Evolutionary conservation across 306 rosid genomes (phyloP).

Genomic region (Erythrophleum fordii): DNA sequence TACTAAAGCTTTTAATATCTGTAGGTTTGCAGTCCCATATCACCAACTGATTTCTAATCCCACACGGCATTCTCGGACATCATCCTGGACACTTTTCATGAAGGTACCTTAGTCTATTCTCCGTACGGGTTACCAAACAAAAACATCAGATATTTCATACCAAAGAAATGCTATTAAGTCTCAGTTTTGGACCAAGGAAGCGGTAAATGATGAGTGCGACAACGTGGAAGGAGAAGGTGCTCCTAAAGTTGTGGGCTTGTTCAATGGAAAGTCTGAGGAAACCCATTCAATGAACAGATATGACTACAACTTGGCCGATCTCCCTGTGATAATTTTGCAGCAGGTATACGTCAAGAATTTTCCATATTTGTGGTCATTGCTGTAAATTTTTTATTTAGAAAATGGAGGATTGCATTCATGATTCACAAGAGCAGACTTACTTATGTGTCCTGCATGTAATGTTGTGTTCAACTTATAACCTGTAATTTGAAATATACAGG

Average conservation of each 20-base stretch:
- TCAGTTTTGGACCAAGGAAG: conserved; percentile 80
- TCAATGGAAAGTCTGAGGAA: conserved; percentile 70
- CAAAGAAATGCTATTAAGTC: conserved; percentile 54
- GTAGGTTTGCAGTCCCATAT: conserved; percentile 83
- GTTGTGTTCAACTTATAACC: conserved; percentile 28
- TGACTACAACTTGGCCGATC: conserved; percentile 79
- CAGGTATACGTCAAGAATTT: conserved; percentile 74
- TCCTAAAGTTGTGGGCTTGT: conserved; percentile 75
- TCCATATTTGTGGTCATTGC: too few relatives aligned
- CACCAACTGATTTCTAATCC: conserved; percentile 77
- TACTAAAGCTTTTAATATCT: conserved; percentile 27
- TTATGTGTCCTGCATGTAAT: not conserved
- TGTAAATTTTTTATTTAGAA: not conserved
- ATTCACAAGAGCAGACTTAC: too few relatives aligned
- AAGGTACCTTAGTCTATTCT: conserved; percentile 76
- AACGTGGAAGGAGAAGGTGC: conserved; percentile 85
- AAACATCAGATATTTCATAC: conserved; percentile 42
- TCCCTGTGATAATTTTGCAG: conserved; percentile 80
- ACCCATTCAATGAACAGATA: conserved; percentile 72
- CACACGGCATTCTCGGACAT: conserved; percentile 87
- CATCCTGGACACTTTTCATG: conserved; percentile 86
- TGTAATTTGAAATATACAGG: conserved; percentile 57
- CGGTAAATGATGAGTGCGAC: conserved; percentile 81
- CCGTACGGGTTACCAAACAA: conserved; percentile 50
- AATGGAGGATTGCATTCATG: conserved; percentile 11